Evolutionary conservation across 2,329 filamentous ascomycete species (phyloP), one percentile per base, ranked within the genome.

Genomic region (Diaporthe sp.): DNA sequence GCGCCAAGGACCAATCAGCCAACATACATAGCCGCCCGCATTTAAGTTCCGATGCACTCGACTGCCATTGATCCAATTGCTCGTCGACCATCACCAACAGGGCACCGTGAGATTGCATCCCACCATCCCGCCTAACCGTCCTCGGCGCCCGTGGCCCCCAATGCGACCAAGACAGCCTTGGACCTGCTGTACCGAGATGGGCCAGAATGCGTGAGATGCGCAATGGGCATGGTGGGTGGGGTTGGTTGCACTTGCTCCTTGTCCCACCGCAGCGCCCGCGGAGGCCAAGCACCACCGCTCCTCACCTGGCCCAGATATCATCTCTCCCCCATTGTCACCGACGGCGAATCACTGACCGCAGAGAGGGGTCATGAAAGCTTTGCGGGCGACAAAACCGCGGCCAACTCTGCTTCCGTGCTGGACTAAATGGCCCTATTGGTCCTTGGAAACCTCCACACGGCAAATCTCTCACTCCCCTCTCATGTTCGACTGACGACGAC

Each of bases 331-430:
- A 20, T 42, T 28, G 34, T 60, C 49, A 60, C 72, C 57, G 34
- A 58, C 42, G 61, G 60, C 75, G 75, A 76, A 76, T 76, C 75
- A 76, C 72, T 42, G 58, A 37, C 42, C 34, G 57, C 25, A 15
- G 51, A 60, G 72, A 63, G 57, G 53, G 49, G 47, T 51, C 49
- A 39, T 44, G 37, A 61, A 49, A 57, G 71, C 65, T 42, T 28
- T 57, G 42, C 65, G 34, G 47, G 34, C 47, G 57, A 71, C 49
- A 73, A 22, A 28, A 57, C 47, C 13, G 47, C 39, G 22, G 31
- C 63, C 63, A 22, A 9, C 13, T 39, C 28, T 53, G 47, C 34
- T 61, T 20, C 13, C 6, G 25, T 49, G 37, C 39, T 42, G 71
- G 57, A 8, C 65, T 76, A n/a, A 71, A 51, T 42, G 71, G 72